These are phyloP conservation scores for Isabelozyma heimii DNA, from an alignment of 805 yeast genomes.

Conservation along the genomic window DNA sequence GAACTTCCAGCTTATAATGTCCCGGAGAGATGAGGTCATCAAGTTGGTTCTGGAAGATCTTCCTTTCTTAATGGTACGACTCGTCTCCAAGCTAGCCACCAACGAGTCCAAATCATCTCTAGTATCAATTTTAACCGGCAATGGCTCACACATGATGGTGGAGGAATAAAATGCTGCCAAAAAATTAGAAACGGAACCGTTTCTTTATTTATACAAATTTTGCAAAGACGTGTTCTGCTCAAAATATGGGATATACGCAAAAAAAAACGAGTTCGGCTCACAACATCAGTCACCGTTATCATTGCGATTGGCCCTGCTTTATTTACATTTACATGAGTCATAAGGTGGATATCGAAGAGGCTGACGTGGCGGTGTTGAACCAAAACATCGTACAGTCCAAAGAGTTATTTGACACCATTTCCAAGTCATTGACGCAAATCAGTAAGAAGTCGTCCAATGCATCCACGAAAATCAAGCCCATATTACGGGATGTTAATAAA, in stretches of 20 bases:
- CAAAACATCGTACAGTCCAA: conserved; percentile 65
- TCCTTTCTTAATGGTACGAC: conserved; percentile 17
- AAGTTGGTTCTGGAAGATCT: conserved; percentile 13
- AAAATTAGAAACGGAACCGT: neutral
- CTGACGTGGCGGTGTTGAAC: conserved; percentile 78
- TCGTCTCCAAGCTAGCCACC: conserved; percentile 14
- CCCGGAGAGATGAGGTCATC: neutral
- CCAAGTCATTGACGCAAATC: conserved; percentile 52
- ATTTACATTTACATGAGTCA: conserved; percentile 5
- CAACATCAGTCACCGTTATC: neutral
- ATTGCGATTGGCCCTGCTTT: too few relatives aligned
- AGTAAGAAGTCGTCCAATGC: conserved; percentile 54
- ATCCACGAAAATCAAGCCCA: conserved; percentile 66
- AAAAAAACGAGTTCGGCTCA: neutral
- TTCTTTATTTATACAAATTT: neutral
- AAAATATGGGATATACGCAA: neutral
- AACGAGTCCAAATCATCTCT: conserved; percentile 14
- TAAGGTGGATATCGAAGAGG: conserved; percentile 63
- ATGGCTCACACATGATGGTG: neutral
- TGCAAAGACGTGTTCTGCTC: neutral
- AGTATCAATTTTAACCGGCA: neutral
- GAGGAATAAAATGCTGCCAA: neutral
- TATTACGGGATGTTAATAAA: conserved; percentile 58
- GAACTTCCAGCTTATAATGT: conserved; percentile 65
- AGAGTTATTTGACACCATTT: conserved; percentile 52